Evolutionary conservation across 2,329 filamentous ascomycete genomes (phyloP).

Genomic region (Metarhizium album): DNA sequence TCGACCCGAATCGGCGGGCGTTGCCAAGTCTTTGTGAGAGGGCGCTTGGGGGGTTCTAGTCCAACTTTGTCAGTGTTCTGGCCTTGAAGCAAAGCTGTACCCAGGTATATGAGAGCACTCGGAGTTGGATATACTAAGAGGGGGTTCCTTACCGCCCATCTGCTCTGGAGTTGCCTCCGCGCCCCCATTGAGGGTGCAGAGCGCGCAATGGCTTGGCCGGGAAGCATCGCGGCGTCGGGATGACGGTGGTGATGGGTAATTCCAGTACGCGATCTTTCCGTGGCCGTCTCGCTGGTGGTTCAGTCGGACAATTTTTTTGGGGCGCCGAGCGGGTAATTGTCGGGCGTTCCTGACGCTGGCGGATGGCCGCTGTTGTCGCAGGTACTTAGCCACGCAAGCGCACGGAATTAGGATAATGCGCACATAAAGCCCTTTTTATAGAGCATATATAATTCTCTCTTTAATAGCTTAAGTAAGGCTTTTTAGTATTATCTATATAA

Average conservation of each 20-base stretch:
- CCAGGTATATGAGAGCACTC: too few species aligned
- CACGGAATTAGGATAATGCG: too few species aligned
- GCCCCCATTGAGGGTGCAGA: constrained; percentile 24
- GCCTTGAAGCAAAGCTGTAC: not conserved
- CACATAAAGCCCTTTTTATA: too few species aligned
- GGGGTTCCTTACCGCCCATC: constrained; percentile 15
- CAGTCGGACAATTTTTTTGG: constrained; percentile 20
- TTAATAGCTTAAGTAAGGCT: too few species aligned
- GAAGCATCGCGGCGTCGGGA: constrained; percentile 27
- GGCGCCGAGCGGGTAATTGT: constrained; percentile 23
- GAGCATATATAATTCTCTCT: too few species aligned
- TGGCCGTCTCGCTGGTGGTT: not conserved
- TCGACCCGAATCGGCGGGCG: constrained; percentile 26
- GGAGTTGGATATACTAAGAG: not conserved
- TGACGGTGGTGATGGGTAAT: not conserved
- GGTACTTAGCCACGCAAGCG: not conserved
- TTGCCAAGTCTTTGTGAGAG: constrained; percentile 20
- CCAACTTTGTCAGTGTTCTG: not conserved
- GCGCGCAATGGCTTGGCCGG: constrained; percentile 33
- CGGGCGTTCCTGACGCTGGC: constrained; percentile 12
- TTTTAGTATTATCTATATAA: too few species aligned
- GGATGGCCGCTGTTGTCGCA: not conserved
- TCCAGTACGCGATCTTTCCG: not conserved
- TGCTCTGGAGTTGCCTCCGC: constrained; percentile 19
- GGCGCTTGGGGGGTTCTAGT: constrained; percentile 15